Percentiles rank a stretch among this genome's conserved stretches.
Evolutionary conservation across 805 yeast species (phyloP).

Genomic region (Myxozyma udenii): DNA sequence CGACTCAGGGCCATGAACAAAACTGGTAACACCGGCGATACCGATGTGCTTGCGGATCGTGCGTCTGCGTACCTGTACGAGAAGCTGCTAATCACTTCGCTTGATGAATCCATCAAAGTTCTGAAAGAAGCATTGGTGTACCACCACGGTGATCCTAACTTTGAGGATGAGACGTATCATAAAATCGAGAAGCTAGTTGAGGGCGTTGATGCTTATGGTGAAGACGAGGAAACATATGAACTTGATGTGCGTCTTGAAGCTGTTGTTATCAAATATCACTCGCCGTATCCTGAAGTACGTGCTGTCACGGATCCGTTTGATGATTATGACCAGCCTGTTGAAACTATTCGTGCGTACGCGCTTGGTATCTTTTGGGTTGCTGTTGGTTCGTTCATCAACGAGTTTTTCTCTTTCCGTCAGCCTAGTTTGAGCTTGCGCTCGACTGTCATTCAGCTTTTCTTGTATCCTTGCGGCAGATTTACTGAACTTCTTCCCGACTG

Average conservation of each 20-base stretch:
- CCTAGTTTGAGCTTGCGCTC: conserved; percentile 58
- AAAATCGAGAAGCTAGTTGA: conserved; percentile 2
- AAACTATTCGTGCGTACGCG: conserved; percentile 54
- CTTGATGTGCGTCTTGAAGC: conserved; percentile 39
- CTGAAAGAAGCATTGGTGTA: background rate
- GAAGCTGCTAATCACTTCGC: conserved; percentile 40
- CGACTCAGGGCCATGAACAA: conserved; percentile 12
- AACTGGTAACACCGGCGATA: conserved; percentile 5
- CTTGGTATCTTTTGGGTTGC: conserved; percentile 53
- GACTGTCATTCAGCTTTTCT: conserved; percentile 60
- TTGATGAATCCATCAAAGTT: conserved; percentile 41
- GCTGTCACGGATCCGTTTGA: conserved; percentile 59
- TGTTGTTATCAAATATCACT: conserved; percentile 45
- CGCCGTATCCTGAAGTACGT: conserved; percentile 65
- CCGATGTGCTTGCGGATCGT: conserved; percentile 10
- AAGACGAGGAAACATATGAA: conserved; percentile 7
- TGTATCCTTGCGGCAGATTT: conserved; percentile 56
- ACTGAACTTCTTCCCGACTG: conserved; percentile 15
- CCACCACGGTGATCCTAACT: conserved; percentile 12
- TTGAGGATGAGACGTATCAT: conserved; percentile 1
- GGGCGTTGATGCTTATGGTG: conserved; percentile 7
- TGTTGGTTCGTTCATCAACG: conserved; percentile 56
- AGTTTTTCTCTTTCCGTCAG: conserved; percentile 55
- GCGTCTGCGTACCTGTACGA: conserved; percentile 31
- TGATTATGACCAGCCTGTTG: conserved; percentile 49